Percentiles rank a stretch among this genome's conserved stretches.
Conservation (phyloP, 2,329 filamentous ascomycete species). For the Elsinoe australis region DNA sequence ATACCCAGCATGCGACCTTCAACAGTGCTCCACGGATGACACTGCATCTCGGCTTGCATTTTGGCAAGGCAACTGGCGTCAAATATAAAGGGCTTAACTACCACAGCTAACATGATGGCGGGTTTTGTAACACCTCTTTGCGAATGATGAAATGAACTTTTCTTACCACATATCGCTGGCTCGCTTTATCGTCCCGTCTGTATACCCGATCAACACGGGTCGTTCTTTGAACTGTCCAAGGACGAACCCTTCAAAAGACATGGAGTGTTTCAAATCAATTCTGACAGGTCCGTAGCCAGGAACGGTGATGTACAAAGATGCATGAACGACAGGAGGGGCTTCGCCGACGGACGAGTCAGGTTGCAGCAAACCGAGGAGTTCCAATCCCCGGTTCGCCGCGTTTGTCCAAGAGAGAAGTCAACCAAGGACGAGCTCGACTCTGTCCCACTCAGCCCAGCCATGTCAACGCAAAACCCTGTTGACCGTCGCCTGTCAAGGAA, state of each 20-base stretch:
- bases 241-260: background rate
- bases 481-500: too few species aligned
- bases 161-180: too few species aligned
- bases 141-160: conserved; percentile 11
- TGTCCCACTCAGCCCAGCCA: background rate
- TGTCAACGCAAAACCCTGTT: conserved; percentile 3
- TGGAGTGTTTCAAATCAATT: background rate
- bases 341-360: background rate
- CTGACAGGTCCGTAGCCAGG: background rate
- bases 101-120: background rate
- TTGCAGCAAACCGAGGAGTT: background rate
- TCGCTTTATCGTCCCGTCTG: too few species aligned
- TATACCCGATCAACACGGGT: too few species aligned
- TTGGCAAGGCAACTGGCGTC: conserved; percentile 10
- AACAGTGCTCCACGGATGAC: conserved; percentile 9
- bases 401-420: background rate
- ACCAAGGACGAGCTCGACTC: conserved; percentile 1
- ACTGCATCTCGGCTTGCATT: conserved; percentile 13
- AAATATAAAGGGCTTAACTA: conserved; percentile 2
- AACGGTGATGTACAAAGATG: conserved; percentile 3
- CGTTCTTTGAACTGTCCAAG: background rate
- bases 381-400: background rate
- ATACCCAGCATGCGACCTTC: conserved; percentile 7
- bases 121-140: background rate
- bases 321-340: conserved; percentile 12